A percentile compares a stretch with the other conserved stretches of the same genome.
Conservation (phyloP, 2,329 filamentous ascomycete genomes). For the Aspergillus puulaauensis region DNA sequence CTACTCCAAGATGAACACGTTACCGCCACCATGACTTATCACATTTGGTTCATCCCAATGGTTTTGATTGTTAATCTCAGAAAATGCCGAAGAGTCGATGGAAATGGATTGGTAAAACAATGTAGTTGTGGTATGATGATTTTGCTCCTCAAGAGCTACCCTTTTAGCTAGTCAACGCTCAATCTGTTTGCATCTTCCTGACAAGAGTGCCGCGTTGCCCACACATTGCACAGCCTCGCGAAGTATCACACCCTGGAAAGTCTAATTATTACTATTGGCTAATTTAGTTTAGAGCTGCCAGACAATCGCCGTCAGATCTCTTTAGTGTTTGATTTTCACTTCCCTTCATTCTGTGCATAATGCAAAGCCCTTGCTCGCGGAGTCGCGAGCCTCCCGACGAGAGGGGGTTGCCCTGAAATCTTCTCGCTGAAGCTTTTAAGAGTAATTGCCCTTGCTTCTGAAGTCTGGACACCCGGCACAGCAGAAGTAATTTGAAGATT, state of each 20-base stretch:
- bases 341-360: constrained; percentile 4
- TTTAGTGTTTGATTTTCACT: constrained; percentile 2
- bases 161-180: background rate
- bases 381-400: background rate
- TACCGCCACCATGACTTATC: background rate
- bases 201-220: background rate
- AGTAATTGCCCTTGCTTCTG: background rate
- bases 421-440: background rate
- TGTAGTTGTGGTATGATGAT: background rate
- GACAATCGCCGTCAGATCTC: background rate
- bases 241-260: background rate
- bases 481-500: background rate
- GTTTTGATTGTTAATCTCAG: background rate
- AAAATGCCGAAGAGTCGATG: background rate
- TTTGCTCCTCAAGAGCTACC: background rate
- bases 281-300: background rate
- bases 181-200: background rate
- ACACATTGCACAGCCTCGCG: constrained; percentile 5
- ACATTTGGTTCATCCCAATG: background rate
- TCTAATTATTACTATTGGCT: background rate
- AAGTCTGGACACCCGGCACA: background rate
- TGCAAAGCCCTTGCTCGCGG: constrained; percentile 5
- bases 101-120: background rate
- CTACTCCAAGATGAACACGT: background rate
- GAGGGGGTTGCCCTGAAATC: background rate